phyloP scores from a whole-genome alignment of 2,329 filamentous ascomycete genomes.

The Aureobasidium sp. region DNA sequence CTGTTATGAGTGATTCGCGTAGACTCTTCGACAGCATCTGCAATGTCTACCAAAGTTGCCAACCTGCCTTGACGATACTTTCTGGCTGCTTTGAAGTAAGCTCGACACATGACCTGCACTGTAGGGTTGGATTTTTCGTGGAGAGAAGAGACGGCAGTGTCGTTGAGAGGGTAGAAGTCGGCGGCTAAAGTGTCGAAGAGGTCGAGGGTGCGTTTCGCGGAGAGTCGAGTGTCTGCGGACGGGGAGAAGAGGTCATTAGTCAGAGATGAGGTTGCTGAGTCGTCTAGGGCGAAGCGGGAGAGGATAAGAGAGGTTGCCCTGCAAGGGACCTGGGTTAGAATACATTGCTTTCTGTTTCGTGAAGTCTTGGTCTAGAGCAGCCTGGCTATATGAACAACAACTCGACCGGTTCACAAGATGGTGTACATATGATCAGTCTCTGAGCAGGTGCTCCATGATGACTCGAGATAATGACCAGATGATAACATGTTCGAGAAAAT shows the following conservation, averaged over 20 bases:
- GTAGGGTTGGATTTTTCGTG: not conserved
- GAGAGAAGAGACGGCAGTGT: not conserved
- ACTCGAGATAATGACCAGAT: not conserved
- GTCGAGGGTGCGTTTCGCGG: slow-evolving; percentile 24
- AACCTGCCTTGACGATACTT: not conserved
- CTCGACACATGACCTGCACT: not conserved
- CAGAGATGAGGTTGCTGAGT: slow-evolving; percentile 10
- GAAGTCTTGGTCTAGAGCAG: not conserved
- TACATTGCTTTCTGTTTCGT: not conserved
- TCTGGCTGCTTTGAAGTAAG: not conserved
- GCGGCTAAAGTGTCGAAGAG: slow-evolving; percentile 15
- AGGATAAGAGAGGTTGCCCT: slow-evolving; percentile 23
- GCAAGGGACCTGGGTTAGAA: not conserved
- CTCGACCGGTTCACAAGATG: not conserved
- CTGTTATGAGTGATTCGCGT: not conserved
- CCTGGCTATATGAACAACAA: not conserved
- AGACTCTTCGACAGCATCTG: not conserved
- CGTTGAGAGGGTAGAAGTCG: not conserved
- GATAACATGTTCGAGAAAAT: not conserved
- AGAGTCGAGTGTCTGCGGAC: slow-evolving; percentile 24
- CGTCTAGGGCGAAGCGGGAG: slow-evolving; percentile 18
- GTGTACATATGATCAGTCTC: not conserved
- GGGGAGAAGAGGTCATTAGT: slow-evolving; percentile 31
- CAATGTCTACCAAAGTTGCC: not conserved
- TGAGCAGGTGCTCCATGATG: not conserved